Conservation (phyloP, 73 alveolate species). For the Effrenium voratum region DNA sequence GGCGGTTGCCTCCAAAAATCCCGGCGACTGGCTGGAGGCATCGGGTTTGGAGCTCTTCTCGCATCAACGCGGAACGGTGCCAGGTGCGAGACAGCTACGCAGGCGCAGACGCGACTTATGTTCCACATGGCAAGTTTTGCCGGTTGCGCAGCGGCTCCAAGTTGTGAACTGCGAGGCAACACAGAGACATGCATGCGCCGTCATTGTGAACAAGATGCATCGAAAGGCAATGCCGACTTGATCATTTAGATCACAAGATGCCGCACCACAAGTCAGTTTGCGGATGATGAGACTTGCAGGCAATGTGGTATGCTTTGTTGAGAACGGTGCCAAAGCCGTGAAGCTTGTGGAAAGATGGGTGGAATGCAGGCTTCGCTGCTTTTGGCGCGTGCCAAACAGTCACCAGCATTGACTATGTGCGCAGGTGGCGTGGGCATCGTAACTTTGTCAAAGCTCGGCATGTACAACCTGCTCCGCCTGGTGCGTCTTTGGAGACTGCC, state of each 20-base stretch:
- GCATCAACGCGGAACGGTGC: neutral
- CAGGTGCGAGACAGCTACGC: constrained; percentile 80
- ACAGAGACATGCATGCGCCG: constrained; percentile 92
- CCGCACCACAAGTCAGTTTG: neutral
- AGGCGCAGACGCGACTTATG: neutral
- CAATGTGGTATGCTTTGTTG: constrained; percentile 87
- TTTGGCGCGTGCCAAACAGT: neutral
- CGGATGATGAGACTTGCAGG: constrained; percentile 7
- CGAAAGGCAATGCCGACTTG: neutral
- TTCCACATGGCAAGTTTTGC: neutral
- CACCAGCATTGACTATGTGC: neutral
- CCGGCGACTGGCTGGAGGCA: constrained; percentile 85
- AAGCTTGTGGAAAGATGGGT: constrained; percentile 75
- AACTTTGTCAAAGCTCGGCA: constrained; percentile 68
- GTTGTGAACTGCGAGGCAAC: constrained; percentile 31
- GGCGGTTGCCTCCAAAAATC: constrained; percentile 10
- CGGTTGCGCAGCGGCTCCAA: neutral
- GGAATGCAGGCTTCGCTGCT: constrained; percentile 41
- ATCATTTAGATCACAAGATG: neutral
- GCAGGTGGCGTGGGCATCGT: constrained; percentile 65
- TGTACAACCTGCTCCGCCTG: constrained; percentile 81
- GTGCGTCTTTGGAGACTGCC: constrained; percentile 14
- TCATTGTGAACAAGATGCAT: constrained; percentile 74
- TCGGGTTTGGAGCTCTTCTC: too few species aligned
- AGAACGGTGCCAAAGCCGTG: constrained; percentile 44